Base-by-base conservation (phyloP, 805 yeast species). In the Sugiyamaella smithiae region DNA sequence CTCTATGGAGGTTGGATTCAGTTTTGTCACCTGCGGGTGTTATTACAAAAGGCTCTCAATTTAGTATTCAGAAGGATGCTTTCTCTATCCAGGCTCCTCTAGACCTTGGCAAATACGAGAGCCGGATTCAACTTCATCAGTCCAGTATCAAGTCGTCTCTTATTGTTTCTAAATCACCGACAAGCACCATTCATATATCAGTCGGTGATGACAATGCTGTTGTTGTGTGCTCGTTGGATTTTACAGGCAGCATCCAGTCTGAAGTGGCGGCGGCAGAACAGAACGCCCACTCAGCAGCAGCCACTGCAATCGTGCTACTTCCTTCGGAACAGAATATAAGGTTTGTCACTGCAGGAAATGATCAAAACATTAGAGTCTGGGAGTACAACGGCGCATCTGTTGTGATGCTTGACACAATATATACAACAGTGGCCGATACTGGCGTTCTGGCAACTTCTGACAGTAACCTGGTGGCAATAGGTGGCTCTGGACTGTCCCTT, bases 121-220 rank as follows among this genome's bases (percentile, higher is more conserved):
- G 25, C 6, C 26, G 49, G 12, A 5, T 46, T 46, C 77, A 69
- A 46, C 69, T 88, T 9, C 99, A 93, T 60, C 96, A 90, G 64
- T 88, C 91, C 32, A 88, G 97, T 33, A 76, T 91, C 42, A 86
- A 88, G 53, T 75, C 84, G 1, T 60, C 86, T n/a, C 73, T 67
- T 11, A 44, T 71, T 1, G 44, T 65, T 9, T 58, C 52, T 1
- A 48, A 43, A 29, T 33, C 5, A 50, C 43, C 3, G 40, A 48
- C 2, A 32, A 47, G 7, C 24, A 35, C 9, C 4, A 46, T 68
- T 19, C 64, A 86, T 3, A 69, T 81, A 4, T 80, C 96, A 1
- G 97, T 97, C 26, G 98, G 99, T 47, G 99, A 93, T 62, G 99
- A 93, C 60, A 90, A 91, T 66, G 85, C 88, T 0, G 60, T 85